phyloP scores from a whole-genome alignment of 257 asterid genomes.

The Striga asiatica region DNA sequence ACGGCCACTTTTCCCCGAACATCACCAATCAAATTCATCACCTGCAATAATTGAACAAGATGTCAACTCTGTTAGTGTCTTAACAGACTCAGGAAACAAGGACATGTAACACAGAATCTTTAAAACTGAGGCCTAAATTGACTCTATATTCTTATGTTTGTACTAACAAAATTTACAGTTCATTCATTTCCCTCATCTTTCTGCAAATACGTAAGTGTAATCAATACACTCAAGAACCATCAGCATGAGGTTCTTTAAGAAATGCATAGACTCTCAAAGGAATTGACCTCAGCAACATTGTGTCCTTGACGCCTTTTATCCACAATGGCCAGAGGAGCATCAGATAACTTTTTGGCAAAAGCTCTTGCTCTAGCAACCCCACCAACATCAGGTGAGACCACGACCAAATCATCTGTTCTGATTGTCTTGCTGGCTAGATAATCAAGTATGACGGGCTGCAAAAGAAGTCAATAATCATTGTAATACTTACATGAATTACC shows the following conservation, averaged over 20 bases:
- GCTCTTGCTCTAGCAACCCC: slow-evolving; percentile 88
- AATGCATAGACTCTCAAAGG: slow-evolving; percentile 2
- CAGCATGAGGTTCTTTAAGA: slow-evolving; percentile 4
- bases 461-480: not conserved
- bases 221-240: not conserved
- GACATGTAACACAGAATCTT: not conserved
- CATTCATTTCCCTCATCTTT: slow-evolving; percentile 3
- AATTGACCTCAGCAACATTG: slow-evolving; percentile 61
- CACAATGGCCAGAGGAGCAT: slow-evolving; percentile 80
- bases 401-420: slow-evolving; percentile 58
- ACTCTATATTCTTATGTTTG: slow-evolving; percentile 3
- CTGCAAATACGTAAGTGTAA: not conserved
- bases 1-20: slow-evolving; percentile 86
- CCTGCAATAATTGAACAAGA: slow-evolving; percentile 33
- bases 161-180: slow-evolving; percentile 4
- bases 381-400: slow-evolving; percentile 86
- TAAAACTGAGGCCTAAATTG: slow-evolving; percentile 1
- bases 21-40: slow-evolving; percentile 91
- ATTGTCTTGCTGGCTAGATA: slow-evolving; percentile 78
- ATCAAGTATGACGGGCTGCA: slow-evolving; percentile 79
- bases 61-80: not conserved
- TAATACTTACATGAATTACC: slow-evolving; percentile 1
- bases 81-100: not conserved
- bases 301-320: slow-evolving; percentile 82
- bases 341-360: slow-evolving; percentile 73